Conservation (phyloP, 2,329 filamentous ascomycete genomes). For the Rutstroemia sp. region DNA sequence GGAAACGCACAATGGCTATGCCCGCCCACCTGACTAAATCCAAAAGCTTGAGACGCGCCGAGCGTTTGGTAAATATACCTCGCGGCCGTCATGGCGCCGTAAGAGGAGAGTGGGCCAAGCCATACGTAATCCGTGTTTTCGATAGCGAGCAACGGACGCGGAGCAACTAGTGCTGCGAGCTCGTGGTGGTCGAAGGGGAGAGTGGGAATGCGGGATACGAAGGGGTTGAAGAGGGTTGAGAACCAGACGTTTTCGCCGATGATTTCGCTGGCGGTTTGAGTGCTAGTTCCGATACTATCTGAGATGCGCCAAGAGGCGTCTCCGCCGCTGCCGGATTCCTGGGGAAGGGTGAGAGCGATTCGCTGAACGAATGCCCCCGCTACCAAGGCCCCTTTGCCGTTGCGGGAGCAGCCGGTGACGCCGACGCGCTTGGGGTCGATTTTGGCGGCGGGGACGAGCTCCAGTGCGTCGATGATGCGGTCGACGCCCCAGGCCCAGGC, state of each 20-base stretch:
- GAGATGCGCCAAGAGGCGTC: constrained; percentile 54
- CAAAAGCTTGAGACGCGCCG: constrained; percentile 43
- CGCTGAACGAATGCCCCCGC: constrained; percentile 50
- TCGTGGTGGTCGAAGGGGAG: constrained; percentile 52
- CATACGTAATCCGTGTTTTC: constrained; percentile 44
- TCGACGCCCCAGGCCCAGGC: constrained; percentile 59
- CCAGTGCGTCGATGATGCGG: constrained; percentile 52
- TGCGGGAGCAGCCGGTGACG: constrained; percentile 56
- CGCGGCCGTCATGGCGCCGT: constrained; percentile 45
- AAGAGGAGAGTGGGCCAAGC: constrained; percentile 45
- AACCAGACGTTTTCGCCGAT: constrained; percentile 57
- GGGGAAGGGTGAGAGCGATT: constrained; percentile 53
- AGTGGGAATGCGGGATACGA: constrained; percentile 37
- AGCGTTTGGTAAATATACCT: constrained; percentile 48
- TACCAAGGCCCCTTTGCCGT: constrained; percentile 58
- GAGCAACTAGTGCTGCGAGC: constrained; percentile 50
- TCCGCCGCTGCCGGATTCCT: constrained; percentile 55
- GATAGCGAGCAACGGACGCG: constrained; percentile 46
- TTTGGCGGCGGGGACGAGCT: constrained; percentile 35
- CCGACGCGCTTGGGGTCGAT: constrained; percentile 45
- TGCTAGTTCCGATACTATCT: constrained; percentile 45
- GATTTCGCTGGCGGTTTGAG: constrained; percentile 53
- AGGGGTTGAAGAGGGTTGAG: constrained; percentile 45
- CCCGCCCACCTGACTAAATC: constrained; percentile 40
- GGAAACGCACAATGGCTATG: constrained; percentile 46